Percentiles rank a stretch among this genome's conserved stretches.
phyloP scores from a whole-genome alignment of 2,329 filamentous ascomycete species.

The Fusarium mundagurra region DNA sequence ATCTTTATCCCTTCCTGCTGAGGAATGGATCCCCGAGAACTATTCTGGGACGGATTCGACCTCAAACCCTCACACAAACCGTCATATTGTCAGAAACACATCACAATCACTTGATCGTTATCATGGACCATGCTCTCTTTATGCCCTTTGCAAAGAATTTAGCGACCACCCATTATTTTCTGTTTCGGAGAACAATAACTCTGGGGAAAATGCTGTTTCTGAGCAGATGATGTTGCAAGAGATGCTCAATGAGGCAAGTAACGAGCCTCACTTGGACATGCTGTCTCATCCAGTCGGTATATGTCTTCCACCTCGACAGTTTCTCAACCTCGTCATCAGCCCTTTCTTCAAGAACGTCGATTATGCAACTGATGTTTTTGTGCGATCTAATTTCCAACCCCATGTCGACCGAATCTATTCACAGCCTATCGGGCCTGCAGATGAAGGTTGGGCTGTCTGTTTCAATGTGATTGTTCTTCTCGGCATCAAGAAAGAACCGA shows the following conservation, averaged over 20 bases:
- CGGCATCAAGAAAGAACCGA: constrained; percentile 38
- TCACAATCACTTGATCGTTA: constrained; percentile 36
- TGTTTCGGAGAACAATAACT: not conserved
- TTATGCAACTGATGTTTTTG: constrained; percentile 41
- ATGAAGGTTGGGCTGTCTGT: constrained; percentile 42
- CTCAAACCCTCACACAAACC: constrained; percentile 10
- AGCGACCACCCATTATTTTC: constrained; percentile 32
- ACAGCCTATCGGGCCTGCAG: constrained; percentile 25
- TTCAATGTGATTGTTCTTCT: constrained; percentile 41
- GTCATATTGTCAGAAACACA: constrained; percentile 35
- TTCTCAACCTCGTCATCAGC: constrained; percentile 38
- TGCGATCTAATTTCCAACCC: constrained; percentile 32
- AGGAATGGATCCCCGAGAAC: constrained; percentile 17
- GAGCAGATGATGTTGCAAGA: constrained; percentile 30
- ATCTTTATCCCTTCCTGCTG: constrained; percentile 8
- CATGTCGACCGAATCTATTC: constrained; percentile 41
- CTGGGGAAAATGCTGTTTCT: not conserved
- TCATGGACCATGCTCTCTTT: constrained; percentile 40
- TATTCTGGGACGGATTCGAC: not conserved
- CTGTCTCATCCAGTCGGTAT: constrained; percentile 22
- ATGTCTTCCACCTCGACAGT: constrained; percentile 39
- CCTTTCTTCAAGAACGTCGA: constrained; percentile 40
- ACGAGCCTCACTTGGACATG: constrained; percentile 37
- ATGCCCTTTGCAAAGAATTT: constrained; percentile 40
- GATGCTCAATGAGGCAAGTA: constrained; percentile 35